Evolutionary conservation across 345 rosid genomes (phyloP).

Genomic region (Fremontodendron californicum): DNA sequence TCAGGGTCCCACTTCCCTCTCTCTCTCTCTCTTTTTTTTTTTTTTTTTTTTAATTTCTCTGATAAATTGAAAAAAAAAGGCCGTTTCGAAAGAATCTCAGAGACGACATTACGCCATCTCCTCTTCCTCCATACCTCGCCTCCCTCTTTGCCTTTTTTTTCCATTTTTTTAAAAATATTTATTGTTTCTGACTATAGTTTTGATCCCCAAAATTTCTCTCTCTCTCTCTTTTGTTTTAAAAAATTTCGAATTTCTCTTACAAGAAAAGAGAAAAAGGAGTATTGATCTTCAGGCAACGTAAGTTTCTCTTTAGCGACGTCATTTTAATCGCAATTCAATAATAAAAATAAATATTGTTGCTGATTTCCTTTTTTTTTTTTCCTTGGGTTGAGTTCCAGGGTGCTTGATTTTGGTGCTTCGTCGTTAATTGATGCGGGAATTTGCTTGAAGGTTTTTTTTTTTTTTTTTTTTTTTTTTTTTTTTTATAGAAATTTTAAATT

Average conservation of each 20-base stretch:
- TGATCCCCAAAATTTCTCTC: neutral
- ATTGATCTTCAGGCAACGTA: no score
- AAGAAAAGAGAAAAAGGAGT: no score
- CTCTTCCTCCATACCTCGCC: neutral
- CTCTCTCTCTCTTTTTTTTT: no score
- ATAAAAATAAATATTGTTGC: neutral
- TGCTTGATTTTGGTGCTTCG: slow-evolving; percentile 5
- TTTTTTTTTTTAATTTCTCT: no score
- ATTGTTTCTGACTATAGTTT: neutral
- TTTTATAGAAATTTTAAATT: no score
- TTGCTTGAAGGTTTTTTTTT: slow-evolving; percentile 20
- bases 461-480: no score
- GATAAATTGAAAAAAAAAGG: no score
- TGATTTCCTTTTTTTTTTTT: neutral
- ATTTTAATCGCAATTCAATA: neutral
- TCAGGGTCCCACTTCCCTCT: no score
- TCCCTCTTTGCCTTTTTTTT: neutral
- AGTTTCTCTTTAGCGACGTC: neutral
- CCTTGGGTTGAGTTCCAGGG: neutral
- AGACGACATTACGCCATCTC: slow-evolving; percentile 6
- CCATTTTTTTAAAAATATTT: neutral
- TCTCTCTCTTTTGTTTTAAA: no score
- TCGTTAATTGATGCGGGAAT: slow-evolving; percentile 16
- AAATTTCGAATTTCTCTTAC: no score
- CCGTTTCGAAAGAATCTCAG: no score